These are phyloP conservation scores for Ceratocystis eucalypticola DNA, from an alignment of 2,329 filamentous ascomycete genomes.

Conservation along the genomic window DNA sequence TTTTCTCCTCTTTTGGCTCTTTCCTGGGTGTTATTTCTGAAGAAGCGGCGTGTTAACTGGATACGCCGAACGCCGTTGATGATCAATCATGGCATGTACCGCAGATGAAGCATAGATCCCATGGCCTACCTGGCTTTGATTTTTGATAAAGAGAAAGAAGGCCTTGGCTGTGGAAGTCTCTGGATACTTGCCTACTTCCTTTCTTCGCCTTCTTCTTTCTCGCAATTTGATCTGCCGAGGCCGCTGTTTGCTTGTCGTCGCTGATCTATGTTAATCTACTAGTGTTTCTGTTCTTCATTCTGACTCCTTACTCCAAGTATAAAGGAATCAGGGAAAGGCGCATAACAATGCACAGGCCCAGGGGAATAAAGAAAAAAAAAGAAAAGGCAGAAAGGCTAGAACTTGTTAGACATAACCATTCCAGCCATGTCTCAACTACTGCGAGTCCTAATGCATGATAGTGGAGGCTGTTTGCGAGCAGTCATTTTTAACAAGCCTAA, in stretches of 20 bases:
- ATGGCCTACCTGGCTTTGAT: neutral
- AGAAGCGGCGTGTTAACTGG: neutral
- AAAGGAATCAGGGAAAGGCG: neutral
- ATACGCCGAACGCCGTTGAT: neutral
- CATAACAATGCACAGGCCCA: no score
- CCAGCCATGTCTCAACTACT: constrained; percentile 3
- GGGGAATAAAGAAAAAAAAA: neutral
- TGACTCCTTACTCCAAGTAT: neutral
- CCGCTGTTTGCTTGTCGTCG: neutral
- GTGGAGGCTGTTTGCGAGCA: neutral
- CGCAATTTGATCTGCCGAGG: neutral
- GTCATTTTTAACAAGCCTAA: neutral
- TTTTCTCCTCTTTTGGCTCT: neutral
- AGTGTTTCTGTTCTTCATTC: neutral
- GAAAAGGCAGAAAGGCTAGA: neutral
- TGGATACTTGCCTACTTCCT: neutral
- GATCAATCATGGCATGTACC: neutral
- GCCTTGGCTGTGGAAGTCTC: neutral
- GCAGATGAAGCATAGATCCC: neutral
- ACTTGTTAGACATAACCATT: neutral
- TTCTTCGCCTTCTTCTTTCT: neutral
- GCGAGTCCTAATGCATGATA: neutral
- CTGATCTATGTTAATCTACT: neutral
- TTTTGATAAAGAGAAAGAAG: neutral
- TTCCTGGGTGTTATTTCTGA: neutral